Base-by-base conservation (phyloP, 2,329 filamentous ascomycete genomes). In the Calonectria naviculata region DNA sequence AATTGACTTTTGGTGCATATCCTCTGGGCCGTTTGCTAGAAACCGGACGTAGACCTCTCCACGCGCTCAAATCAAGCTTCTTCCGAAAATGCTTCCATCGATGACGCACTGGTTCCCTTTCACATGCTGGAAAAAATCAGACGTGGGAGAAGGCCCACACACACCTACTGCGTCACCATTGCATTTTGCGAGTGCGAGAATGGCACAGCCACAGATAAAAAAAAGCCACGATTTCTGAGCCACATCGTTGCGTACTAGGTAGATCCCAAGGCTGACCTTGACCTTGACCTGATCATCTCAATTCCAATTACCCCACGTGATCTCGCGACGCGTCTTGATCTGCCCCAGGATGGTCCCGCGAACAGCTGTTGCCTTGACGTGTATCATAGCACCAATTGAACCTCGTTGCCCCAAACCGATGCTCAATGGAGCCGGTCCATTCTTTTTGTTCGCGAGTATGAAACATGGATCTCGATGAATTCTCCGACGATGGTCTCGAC, bases 401-500 rank as follows among this genome's bases (percentile, higher is more conserved):
- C 12, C 65, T 62, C 61, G 70, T 63, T 56, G 46, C n/a, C 31
- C 9, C 17, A 29, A 58, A 38, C 31, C 21, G 19, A 46, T 68
- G 60, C 71, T 77, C 77, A 58, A 79, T 78, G 77, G 77, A 75
- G 75, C 29, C 74, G 41, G 15, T 49, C 36, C 54, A 21, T 61
- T 41, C 21, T 47, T 52, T 19, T 41, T 13, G 56, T 63, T 73
- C 77, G 72, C 73, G 67, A 73, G 74, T 64, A 74, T 73, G 65
- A 74, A 74, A 66, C 68, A 84, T 84, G 83, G 82, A 84, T 69
- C 68, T 83, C 83, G 89, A 91, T 83, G 88, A 90, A 72, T 92
- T 91, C 79, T 89, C 87, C 70, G 91, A 92, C 79, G 91, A 92
- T 78, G 90, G 87, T 71, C 85, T 93, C 75, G 90, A 93, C 80